These are phyloP conservation scores for Fonsecaea pugnacius DNA, from an alignment of 2,329 filamentous ascomycete genomes.

Conservation along the genomic window DNA sequence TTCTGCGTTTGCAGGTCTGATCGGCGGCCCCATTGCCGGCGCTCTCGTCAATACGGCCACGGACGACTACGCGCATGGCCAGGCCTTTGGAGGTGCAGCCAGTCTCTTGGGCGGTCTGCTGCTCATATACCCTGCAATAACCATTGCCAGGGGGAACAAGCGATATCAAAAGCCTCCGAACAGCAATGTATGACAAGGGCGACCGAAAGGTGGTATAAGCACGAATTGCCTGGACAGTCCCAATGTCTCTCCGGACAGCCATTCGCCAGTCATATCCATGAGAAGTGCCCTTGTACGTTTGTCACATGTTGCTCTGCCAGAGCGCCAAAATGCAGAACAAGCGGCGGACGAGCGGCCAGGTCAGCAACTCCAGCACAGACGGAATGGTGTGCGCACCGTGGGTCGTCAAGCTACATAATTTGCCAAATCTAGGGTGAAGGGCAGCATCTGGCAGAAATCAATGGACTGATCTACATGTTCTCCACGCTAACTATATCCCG, in stretches of 20 bases:
- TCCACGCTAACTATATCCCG: background rate
- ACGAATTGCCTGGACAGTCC: background rate
- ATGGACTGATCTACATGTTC: background rate
- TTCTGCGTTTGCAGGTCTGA: conserved; percentile 12
- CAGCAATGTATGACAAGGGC: background rate
- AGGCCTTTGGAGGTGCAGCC: conserved; percentile 16
- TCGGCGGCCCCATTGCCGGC: conserved; percentile 15
- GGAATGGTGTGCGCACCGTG: background rate
- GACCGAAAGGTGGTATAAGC: background rate
- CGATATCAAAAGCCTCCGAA: conserved; percentile 6
- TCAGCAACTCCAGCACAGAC: background rate
- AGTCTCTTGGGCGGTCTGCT: conserved; percentile 16
- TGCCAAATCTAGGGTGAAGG: background rate
- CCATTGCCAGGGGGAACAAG: conserved; percentile 16
- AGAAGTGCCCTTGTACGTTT: background rate
- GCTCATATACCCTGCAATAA: conserved; percentile 21
- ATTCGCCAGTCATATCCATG: background rate
- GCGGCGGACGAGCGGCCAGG: background rate
- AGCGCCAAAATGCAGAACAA: background rate
- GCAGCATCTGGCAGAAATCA: background rate
- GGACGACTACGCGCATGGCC: conserved; percentile 15
- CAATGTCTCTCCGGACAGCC: background rate
- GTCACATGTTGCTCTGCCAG: background rate
- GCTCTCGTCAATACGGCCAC: conserved; percentile 18
- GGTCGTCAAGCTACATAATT: background rate